A percentile compares a stretch with the other conserved stretches of the same genome.
Conservation (phyloP, 2,329 filamentous ascomycete species). For the Pseudogymnoascus sp. region DNA sequence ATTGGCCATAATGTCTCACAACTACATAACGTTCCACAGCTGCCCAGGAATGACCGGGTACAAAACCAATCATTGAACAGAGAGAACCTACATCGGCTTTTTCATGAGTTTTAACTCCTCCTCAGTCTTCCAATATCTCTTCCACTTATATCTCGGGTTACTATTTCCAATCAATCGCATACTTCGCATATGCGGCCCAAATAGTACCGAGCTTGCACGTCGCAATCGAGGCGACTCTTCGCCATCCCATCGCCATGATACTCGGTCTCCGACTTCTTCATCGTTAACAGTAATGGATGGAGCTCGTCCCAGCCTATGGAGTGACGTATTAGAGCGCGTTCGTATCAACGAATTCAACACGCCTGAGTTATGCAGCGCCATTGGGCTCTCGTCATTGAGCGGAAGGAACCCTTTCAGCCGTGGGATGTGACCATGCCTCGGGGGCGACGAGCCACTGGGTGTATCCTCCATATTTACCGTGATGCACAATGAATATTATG, state of each 20-base stretch:
- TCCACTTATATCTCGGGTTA: constrained; percentile 80
- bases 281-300: constrained; percentile 3
- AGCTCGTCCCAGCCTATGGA: constrained; percentile 11
- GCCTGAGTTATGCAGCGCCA: constrained; percentile 26
- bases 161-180: constrained; percentile 82
- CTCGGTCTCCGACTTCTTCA: neutral
- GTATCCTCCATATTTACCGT: neutral
- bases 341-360: constrained; percentile 23
- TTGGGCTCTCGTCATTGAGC: constrained; percentile 22
- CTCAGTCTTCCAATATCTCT: constrained; percentile 75
- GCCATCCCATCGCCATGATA: constrained; percentile 13
- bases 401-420: constrained; percentile 21
- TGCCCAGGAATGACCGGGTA: neutral
- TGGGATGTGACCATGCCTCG: constrained; percentile 17
- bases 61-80: neutral
- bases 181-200: constrained; percentile 66
- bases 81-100: constrained; percentile 52
- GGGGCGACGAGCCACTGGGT: constrained; percentile 14
- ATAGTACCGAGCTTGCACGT: constrained; percentile 49
- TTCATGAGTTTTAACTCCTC: constrained; percentile 64
- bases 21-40: neutral
- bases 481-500: neutral
- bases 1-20: neutral
- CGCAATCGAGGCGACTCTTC: constrained; percentile 39
- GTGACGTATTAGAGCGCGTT: constrained; percentile 22